A percentile compares a stretch with the other conserved stretches of the same genome.
Conservation (phyloP, 2,329 filamentous ascomycete genomes). For the Colletotrichum eleusines region DNA sequence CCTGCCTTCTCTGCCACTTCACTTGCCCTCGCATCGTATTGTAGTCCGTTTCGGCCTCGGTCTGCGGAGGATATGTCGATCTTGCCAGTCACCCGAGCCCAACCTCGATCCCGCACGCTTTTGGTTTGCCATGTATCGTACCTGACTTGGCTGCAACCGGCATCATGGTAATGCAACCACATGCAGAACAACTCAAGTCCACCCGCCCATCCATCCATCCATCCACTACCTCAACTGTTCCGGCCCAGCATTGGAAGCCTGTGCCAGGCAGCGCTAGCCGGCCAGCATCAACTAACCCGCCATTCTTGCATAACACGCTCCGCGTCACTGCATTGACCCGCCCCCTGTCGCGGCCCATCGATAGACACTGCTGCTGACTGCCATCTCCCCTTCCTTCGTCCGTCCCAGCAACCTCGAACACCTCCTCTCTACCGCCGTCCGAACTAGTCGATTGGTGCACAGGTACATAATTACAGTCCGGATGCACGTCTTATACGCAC, state of each 20-base stretch:
- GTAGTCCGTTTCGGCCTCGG: conserved; percentile 7
- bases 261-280: conserved; percentile 6
- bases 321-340: conserved; percentile 33
- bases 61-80: conserved; percentile 31
- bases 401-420: too few species aligned
- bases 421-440: not conserved
- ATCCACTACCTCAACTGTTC: conserved; percentile 16
- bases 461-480: not conserved
- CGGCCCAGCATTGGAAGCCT: conserved; percentile 16
- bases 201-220: not conserved
- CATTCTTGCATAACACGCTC: conserved; percentile 30
- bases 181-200: conserved; percentile 17
- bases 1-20: not conserved
- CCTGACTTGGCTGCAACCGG: conserved; percentile 36
- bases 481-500: conserved; percentile 20
- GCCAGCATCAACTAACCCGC: conserved; percentile 5
- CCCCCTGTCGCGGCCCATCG: conserved; percentile 29
- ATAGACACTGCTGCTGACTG: conserved; percentile 7
- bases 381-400: conserved; percentile 33
- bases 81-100: conserved; percentile 7
- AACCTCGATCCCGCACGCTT: conserved; percentile 9
- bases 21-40: not conserved
- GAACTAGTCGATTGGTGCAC: not conserved
- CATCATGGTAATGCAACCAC: conserved; percentile 27
- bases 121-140: conserved; percentile 18